Conservation (phyloP, 495 filamentous ascomycete species). For the Neurospora discreta region DNA sequence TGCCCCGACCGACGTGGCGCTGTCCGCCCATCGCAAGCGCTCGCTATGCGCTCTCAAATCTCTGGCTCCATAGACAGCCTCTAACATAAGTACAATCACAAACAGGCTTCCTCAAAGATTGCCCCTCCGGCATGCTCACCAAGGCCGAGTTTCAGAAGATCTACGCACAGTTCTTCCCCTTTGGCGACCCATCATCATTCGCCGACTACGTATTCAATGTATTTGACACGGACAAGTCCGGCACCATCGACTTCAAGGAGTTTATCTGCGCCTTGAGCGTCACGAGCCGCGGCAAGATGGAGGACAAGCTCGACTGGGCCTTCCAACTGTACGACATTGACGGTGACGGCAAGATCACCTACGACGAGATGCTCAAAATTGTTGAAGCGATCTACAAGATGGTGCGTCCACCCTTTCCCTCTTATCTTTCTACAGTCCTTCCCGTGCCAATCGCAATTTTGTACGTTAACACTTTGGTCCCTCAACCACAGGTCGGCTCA, state of each 20-base stretch:
- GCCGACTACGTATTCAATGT: slow-evolving; percentile 99
- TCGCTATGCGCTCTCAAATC: not conserved
- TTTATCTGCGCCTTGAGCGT: slow-evolving; percentile 98
- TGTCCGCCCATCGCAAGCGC: not conserved
- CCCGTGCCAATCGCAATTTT: not conserved
- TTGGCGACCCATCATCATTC: slow-evolving; percentile 91
- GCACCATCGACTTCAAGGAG: slow-evolving; percentile 98
- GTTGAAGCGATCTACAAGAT: slow-evolving; percentile 99
- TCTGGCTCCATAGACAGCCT: not conserved
- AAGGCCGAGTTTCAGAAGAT: slow-evolving; percentile 99
- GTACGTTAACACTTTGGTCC: slow-evolving; percentile 6
- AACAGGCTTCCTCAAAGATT: slow-evolving; percentile 93
- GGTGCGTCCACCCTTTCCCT: slow-evolving; percentile 41
- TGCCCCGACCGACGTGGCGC: too few relatives aligned
- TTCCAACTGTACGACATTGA: slow-evolving; percentile 99
- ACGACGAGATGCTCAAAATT: slow-evolving; percentile 97
- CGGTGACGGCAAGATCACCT: slow-evolving; percentile 96
- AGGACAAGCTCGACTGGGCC: slow-evolving; percentile 98
- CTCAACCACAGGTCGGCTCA: slow-evolving; percentile 64
- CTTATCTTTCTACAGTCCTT: not conserved
- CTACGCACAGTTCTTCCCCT: slow-evolving; percentile 98
- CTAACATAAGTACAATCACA: not conserved
- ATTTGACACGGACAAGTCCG: slow-evolving; percentile 93
- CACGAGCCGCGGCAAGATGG: slow-evolving; percentile 94
- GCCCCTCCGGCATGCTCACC: slow-evolving; percentile 88